phyloP scores from a whole-genome alignment of 306 rosid genomes.

The Phaseolus lunatus region DNA sequence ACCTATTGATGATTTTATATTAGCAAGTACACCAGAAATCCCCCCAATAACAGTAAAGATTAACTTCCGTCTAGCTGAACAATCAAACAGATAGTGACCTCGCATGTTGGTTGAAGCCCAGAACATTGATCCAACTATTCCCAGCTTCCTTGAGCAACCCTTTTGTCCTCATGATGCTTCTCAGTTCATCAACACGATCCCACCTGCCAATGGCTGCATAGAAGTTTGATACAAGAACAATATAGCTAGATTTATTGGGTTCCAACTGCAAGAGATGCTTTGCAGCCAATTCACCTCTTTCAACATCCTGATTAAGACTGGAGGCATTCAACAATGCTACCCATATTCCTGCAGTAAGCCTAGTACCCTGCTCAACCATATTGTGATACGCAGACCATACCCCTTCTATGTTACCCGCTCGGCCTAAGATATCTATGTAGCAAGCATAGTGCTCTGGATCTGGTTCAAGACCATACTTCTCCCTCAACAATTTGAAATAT shows the following conservation, averaged over 20 bases:
- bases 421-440: conserved; percentile 64
- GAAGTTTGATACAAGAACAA: conserved; percentile 63
- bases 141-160: conserved; percentile 70
- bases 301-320: conserved; percentile 56
- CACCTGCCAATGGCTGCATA: conserved; percentile 71
- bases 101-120: conserved; percentile 37
- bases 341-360: conserved; percentile 60
- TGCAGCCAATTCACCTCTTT: conserved; percentile 65
- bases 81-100: conserved; percentile 39
- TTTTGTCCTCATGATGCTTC: conserved; percentile 58
- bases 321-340: conserved; percentile 68
- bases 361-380: conserved; percentile 49
- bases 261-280: conserved; percentile 60
- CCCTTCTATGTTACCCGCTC: conserved; percentile 65
- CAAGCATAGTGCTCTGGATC: conserved; percentile 68
- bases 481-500: conserved; percentile 53
- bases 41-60: conserved; percentile 19
- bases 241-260: conserved; percentile 57
- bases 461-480: conserved; percentile 57
- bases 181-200: conserved; percentile 64
- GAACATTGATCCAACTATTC: conserved; percentile 58
- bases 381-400: conserved; percentile 53
- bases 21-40: conserved; percentile 2
- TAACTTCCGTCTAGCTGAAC: conserved; percentile 1
- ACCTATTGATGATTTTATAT: background rate